Evolutionary conservation across 2,329 filamentous ascomycete species (phyloP), one percentile per base, ranked within the genome.

Genomic region (Cercospora beticola): DNA sequence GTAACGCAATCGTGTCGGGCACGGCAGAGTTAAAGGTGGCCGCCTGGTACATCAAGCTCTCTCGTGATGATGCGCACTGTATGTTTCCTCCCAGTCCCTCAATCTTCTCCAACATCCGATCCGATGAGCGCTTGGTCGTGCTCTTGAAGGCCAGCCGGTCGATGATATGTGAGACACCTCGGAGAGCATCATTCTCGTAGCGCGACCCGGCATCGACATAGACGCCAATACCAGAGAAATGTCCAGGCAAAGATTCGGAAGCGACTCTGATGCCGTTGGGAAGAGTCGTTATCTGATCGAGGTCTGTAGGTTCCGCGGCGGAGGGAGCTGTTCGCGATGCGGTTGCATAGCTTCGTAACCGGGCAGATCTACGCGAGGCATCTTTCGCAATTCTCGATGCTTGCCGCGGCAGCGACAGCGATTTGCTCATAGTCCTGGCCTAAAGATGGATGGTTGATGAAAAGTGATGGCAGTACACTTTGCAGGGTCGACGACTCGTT

Each of bases 21-120:
- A 99, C 93, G 18, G 93, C 90, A 28, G 90, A 90, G 83, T 99
- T 99, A 87, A 99, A 99, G 31, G 94, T 97, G 28, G 95, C 95
- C 1, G 93, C 92, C 81, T 99, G 95, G 84, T 99, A 99, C 95
- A 99, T 99, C 82, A 99, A 88, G 66, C 93, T 93, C 82, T 99
- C 95, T 72, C 95, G 87, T 1, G 93, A 97, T 1, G 94, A 97
- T 10, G 94, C 94, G 82, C 95, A 99, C 82, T 98, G 94, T 68
- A 99, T 94, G 79, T 97, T 97, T 33, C 95, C 95, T 40, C 95
- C 95, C 3, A 99, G 84, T 0, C 89, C 90, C 81, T 98, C 95
- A 36, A 97, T 86, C 36, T 89, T 86, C 80, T 97, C 93, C 21
- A 97, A 84, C 89, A 98, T 95, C 74, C 93, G 85, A 80, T 97